Percentiles rank a stretch among this genome's conserved stretches.
phyloP scores from a whole-genome alignment of 257 asterid genomes.

The Nicotiana benthamiana region DNA sequence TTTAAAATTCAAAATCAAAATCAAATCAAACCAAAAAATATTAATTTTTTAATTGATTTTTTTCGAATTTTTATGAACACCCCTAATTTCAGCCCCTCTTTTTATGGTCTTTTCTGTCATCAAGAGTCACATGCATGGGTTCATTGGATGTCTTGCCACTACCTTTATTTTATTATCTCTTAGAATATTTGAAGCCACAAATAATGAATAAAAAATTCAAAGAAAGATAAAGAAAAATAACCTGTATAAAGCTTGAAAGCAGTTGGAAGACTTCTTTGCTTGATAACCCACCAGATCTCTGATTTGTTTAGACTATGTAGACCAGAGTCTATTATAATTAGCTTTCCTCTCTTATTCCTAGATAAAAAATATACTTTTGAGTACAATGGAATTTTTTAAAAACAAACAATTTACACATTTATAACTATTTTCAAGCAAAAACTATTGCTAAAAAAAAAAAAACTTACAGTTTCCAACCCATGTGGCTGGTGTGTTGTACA shows the following conservation, averaged over 20 bases:
- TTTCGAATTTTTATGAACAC: too few relatives aligned
- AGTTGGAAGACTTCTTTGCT: slow-evolving; percentile 81
- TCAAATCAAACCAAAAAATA: too few relatives aligned
- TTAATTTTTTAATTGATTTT: too few relatives aligned
- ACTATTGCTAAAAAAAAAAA: background rate
- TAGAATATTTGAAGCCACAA: background rate
- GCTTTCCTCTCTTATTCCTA: slow-evolving; percentile 84
- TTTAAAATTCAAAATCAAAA: too few relatives aligned
- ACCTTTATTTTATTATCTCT: slow-evolving; percentile 15
- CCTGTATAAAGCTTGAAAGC: slow-evolving; percentile 95
- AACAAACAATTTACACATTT: too few relatives aligned
- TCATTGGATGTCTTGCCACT: background rate
- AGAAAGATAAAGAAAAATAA: slow-evolving; percentile 19
- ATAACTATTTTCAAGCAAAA: too few relatives aligned
- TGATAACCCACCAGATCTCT: slow-evolving; percentile 83
- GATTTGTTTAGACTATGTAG: slow-evolving; percentile 70
- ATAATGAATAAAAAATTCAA: background rate
- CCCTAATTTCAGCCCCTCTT: background rate
- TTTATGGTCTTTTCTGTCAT: background rate
- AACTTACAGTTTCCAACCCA: slow-evolving; percentile 83
- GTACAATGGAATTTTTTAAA: too few relatives aligned
- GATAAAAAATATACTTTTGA: background rate
- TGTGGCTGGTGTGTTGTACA: slow-evolving; percentile 75
- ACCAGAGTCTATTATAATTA: slow-evolving; percentile 80
- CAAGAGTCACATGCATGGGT: slow-evolving; percentile 38